Evolutionary conservation across 2,329 filamentous ascomycete genomes (phyloP).

Genomic region (Sporothrix protearum): DNA sequence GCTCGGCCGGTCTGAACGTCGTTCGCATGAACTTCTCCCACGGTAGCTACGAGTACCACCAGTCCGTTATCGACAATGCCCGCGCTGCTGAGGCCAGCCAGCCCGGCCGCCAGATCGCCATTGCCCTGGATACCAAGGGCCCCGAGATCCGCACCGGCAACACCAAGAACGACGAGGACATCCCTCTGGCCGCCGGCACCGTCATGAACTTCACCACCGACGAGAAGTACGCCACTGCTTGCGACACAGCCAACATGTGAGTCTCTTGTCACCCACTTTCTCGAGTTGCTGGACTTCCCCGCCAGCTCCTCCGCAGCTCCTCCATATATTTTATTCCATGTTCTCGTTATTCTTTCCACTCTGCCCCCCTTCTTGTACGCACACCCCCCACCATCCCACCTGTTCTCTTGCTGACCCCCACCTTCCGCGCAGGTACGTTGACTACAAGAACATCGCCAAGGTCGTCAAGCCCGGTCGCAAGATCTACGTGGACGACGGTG

Average conservation of each 20-base stretch:
- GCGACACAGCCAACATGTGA: constrained; percentile 91
- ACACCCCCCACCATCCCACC: neutral
- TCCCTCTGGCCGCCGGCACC: constrained; percentile 76
- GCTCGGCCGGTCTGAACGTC: constrained; percentile 88
- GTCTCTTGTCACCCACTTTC: constrained; percentile 32
- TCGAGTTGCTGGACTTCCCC: neutral
- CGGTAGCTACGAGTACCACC: constrained; percentile 84
- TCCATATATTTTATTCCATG: too few species aligned
- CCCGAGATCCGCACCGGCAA: constrained; percentile 61
- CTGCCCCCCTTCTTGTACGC: neutral
- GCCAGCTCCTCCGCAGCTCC: constrained; percentile 27
- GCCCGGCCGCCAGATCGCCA: constrained; percentile 82
- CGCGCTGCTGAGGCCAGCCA: constrained; percentile 77
- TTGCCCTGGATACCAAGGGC: constrained; percentile 77
- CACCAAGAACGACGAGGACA: constrained; percentile 72
- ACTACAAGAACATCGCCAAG: constrained; percentile 99
- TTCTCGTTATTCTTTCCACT: too few species aligned
- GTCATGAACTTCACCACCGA: constrained; percentile 96
- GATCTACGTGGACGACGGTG: constrained; percentile 97
- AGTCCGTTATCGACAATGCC: constrained; percentile 95
- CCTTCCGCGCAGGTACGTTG: constrained; percentile 67
- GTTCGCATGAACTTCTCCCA: constrained; percentile 99
- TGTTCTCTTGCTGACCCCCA: constrained; percentile 9
- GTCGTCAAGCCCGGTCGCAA: constrained; percentile 86
- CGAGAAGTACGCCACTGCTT: constrained; percentile 79